These are phyloP conservation scores for Huntiella bhutanensis DNA, from an alignment of 2,329 filamentous ascomycete genomes.

Conservation along the genomic window DNA sequence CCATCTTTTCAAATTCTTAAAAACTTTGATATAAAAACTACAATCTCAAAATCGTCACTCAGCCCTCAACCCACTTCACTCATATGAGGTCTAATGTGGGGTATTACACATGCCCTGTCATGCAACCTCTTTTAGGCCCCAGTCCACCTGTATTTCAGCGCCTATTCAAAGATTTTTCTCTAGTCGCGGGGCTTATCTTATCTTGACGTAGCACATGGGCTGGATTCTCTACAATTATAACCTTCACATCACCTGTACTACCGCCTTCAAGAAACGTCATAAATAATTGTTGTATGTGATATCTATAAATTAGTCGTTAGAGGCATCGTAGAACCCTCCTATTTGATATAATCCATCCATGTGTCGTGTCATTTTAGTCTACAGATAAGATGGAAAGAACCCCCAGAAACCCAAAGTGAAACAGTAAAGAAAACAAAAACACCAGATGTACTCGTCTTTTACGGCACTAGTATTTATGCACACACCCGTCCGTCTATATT, in stretches of 20 bases:
- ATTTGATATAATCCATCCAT: conserved; percentile 7
- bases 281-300: conserved; percentile 1
- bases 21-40: not conserved
- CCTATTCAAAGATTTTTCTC: conserved; percentile 2
- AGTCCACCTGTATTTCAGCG: too few species aligned
- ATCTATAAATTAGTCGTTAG: conserved; percentile 5
- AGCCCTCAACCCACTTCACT: too few species aligned
- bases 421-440: conserved; percentile 4
- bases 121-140: too few species aligned
- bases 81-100: too few species aligned
- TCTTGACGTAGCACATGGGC: conserved; percentile 4
- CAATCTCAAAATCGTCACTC: too few species aligned
- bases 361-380: conserved; percentile 12
- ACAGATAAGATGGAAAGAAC: conserved; percentile 10
- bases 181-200: conserved; percentile 18
- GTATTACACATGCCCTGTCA: too few species aligned
- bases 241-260: too few species aligned
- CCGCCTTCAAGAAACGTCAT: too few species aligned
- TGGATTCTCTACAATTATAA: too few species aligned
- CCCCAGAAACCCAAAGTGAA: conserved; percentile 2
- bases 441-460: conserved; percentile 4
- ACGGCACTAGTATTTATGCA: conserved; percentile 11
- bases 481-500: conserved; percentile 4
- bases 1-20: conserved; percentile 28
- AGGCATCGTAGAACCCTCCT: conserved; percentile 1